Percentiles rank a stretch among this genome's conserved stretches.
These are phyloP conservation scores for Torrubiellomyces zombiae DNA, from an alignment of 2,329 filamentous ascomycete genomes.

Conservation along the genomic window DNA sequence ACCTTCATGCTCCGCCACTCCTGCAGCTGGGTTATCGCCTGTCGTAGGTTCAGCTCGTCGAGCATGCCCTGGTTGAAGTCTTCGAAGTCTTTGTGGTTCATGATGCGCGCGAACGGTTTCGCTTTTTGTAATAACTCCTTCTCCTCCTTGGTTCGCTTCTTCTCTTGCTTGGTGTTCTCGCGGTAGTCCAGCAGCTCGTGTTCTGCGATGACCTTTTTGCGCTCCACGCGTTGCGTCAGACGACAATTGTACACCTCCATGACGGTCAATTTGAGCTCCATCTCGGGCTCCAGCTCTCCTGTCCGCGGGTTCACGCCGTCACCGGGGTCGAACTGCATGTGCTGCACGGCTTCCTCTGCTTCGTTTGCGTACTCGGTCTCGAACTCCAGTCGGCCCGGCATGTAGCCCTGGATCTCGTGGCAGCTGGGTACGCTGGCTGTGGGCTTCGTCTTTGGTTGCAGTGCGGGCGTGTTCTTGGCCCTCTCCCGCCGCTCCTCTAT, in stretches of 20 bases:
- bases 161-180: conserved; percentile 77
- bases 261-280: conserved; percentile 92
- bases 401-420: conserved; percentile 96
- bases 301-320: conserved; percentile 78
- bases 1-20: conserved; percentile 84
- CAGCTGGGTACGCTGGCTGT: conserved; percentile 90
- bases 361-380: conserved; percentile 97
- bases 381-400: conserved; percentile 93
- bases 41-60: conserved; percentile 78
- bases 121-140: conserved; percentile 79
- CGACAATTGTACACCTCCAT: conserved; percentile 97
- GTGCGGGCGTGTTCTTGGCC: conserved; percentile 65
- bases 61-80: conserved; percentile 69
- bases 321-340: conserved; percentile 95
- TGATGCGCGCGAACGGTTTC: conserved; percentile 92
- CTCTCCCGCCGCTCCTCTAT: conserved; percentile 86
- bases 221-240: conserved; percentile 75
- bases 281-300: conserved; percentile 80
- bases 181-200: conserved; percentile 86
- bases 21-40: conserved; percentile 79
- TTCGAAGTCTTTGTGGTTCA: conserved; percentile 86
- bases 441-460: conserved; percentile 86
- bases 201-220: conserved; percentile 94
- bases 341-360: conserved; percentile 91
- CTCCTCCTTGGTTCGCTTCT: conserved; percentile 93